Evolutionary conservation across 192 early-diverging fungal species (phyloP), one percentile per base, ranked within the genome.

Genomic region (Spinellus fusiger): DNA sequence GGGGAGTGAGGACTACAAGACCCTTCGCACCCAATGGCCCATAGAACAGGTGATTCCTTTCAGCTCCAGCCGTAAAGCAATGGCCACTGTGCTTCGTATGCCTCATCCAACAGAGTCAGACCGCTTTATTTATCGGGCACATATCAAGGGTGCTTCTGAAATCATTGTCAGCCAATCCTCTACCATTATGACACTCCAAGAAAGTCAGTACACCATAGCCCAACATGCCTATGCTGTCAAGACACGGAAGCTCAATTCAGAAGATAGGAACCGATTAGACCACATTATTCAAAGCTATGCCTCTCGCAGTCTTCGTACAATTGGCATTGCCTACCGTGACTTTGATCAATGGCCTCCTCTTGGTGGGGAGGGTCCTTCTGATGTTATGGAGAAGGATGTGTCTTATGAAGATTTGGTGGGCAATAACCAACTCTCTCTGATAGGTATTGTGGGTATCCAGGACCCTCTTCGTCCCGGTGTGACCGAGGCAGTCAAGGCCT

Each of bases 401-500:
- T 56, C 73, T 4, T 83, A 75, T 55, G 73, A 73, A 54, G 80
- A 76, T 33, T 66, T 86, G 0, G 71, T 80, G 8, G 73, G 77
- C 16, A 80, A 84, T 1, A 75, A 78, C 9, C 50, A 54, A 8
- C 31, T 96, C 18, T 88, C 86, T 4, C 79, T 97, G 16, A 52
- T 91, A 40, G 94, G 92, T 34, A 80, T 99, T 23, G 89, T 99
- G 54, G 98, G 95, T 61, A 99, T 99, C 58, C 84, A 94, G 55
- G 98, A 99, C 71, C 98, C 98, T 38, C 77, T 99, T 20, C 89
- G 98, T 61, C 87, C 91, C 1, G 98, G 95, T 53, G 98, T 99
- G 3, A 84, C 88, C 5, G 91, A 88, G 60, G 94, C 95, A 29
- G 98, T 99, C 29, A 70, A 78, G n/a, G 69, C 78, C 16, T 98